Conservation (phyloP, 2,329 filamentous ascomycete genomes). For the Monosporascus sp. region DNA sequence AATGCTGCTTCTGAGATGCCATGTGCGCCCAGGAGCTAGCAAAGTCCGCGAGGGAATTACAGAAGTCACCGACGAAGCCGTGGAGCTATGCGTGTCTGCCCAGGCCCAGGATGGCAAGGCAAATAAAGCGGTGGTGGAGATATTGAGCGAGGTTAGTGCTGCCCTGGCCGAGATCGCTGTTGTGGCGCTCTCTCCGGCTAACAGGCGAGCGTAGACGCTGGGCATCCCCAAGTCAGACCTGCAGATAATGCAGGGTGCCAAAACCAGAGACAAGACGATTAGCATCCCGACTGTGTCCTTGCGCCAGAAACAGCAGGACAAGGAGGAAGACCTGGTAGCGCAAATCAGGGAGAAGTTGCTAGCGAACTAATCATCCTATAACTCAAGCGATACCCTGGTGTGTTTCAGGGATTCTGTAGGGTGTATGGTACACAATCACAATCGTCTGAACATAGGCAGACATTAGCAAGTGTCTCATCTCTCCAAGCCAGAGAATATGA, state of each 20-base stretch:
- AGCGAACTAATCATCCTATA: slow-evolving; percentile 1
- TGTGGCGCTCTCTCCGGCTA: neutral
- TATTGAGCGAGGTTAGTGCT: slow-evolving; percentile 52
- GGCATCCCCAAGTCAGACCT: slow-evolving; percentile 59
- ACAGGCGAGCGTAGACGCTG: slow-evolving; percentile 39
- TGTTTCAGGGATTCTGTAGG: too few species aligned
- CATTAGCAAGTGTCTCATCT: neutral
- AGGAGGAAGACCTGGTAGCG: slow-evolving; percentile 18
- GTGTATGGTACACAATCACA: too few species aligned
- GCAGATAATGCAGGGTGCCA: slow-evolving; percentile 56
- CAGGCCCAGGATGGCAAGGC: slow-evolving; percentile 62
- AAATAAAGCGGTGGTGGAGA: slow-evolving; percentile 58
- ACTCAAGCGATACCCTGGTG: neutral
- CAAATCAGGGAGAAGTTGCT: slow-evolving; percentile 17
- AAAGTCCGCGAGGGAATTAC: slow-evolving; percentile 56
- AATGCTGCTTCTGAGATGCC: slow-evolving; percentile 56
- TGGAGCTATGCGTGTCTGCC: slow-evolving; percentile 62
- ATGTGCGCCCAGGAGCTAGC: slow-evolving; percentile 61
- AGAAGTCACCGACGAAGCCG: slow-evolving; percentile 47
- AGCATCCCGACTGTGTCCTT: slow-evolving; percentile 20
- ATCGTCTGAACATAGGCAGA: neutral
- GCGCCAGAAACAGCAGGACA: slow-evolving; percentile 2
- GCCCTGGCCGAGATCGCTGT: neutral
- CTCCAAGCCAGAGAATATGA: neutral
- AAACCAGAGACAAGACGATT: slow-evolving; percentile 60